A percentile compares a stretch with the other conserved stretches of the same genome.
Evolutionary conservation across 164 flowering plant genomes (phyloP).

Genomic region (Aristolochia californica): DNA sequence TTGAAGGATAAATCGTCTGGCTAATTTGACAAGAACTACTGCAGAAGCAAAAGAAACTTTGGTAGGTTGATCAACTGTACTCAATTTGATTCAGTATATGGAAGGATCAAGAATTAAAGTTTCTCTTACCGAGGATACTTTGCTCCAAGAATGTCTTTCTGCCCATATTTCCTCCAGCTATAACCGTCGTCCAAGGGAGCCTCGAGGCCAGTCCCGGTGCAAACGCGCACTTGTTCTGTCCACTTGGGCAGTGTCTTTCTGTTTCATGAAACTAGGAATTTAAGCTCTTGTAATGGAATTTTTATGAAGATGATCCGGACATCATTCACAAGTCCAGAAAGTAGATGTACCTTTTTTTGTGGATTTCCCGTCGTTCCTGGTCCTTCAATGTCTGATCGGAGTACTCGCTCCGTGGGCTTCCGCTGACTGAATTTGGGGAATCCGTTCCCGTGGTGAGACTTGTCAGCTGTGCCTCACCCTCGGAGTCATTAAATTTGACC

Average conservation of each 20-base stretch:
- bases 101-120: background rate
- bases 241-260: slow-evolving; percentile 40
- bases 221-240: slow-evolving; percentile 31
- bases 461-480: background rate
- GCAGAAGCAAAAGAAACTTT: too few species aligned
- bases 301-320: too few species aligned
- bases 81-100: too few species aligned
- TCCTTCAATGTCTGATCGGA: slow-evolving; percentile 6
- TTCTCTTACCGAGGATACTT: slow-evolving; percentile 64
- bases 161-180: slow-evolving; percentile 97
- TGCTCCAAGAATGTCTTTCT: slow-evolving; percentile 87
- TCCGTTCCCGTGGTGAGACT: slow-evolving; percentile 14
- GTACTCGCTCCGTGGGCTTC: slow-evolving; percentile 50
- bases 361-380: slow-evolving; percentile 17
- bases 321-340: too few species aligned
- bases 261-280: slow-evolving; percentile 3
- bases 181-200: slow-evolving; percentile 74
- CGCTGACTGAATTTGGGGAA: slow-evolving; percentile 49
- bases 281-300: too few species aligned
- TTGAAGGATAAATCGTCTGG: too few species aligned
- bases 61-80: too few species aligned
- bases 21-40: too few species aligned
- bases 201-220: slow-evolving; percentile 48
- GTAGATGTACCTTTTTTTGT: slow-evolving; percentile 49
- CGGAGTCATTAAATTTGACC: slow-evolving; percentile 10